These are phyloP conservation scores for Spathaspora boniae DNA, from an alignment of 805 yeast species.

Conservation along the genomic window DNA sequence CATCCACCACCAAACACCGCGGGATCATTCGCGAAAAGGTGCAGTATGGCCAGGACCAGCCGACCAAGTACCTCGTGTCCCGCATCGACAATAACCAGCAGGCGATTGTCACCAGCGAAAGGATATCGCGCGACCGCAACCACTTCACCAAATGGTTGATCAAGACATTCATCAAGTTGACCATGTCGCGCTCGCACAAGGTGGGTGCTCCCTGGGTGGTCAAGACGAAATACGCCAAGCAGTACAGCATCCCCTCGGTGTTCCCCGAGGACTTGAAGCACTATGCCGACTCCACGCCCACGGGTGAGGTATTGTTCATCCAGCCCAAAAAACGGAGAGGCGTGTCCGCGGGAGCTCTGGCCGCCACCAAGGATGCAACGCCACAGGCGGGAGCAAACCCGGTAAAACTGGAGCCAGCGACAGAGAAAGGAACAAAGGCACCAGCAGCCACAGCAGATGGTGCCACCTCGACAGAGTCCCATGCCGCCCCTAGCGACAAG, in stretches of 20 bases:
- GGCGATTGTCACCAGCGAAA: slow-evolving; percentile 66
- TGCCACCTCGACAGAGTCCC: neutral
- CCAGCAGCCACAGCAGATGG: neutral
- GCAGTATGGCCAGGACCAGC: slow-evolving; percentile 51
- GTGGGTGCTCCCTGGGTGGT: slow-evolving; percentile 97
- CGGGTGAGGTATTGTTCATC: slow-evolving; percentile 23
- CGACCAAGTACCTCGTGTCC: slow-evolving; percentile 64
- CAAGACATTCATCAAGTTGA: slow-evolving; percentile 80
- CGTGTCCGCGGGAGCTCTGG: slow-evolving; percentile 1
- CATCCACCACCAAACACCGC: slow-evolving; percentile 27
- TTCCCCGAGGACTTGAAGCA: slow-evolving; percentile 54
- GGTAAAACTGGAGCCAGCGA: too few species aligned
- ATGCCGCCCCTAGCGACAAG: neutral
- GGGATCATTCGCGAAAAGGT: slow-evolving; percentile 85
- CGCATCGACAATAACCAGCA: slow-evolving; percentile 52
- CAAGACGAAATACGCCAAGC: slow-evolving; percentile 66
- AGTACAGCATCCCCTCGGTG: slow-evolving; percentile 61
- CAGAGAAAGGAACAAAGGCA: too few species aligned
- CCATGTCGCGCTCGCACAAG: slow-evolving; percentile 73
- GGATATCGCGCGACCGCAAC: slow-evolving; percentile 78
- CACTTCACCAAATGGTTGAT: slow-evolving; percentile 87
- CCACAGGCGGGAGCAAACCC: slow-evolving; percentile 5
- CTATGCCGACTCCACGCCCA: slow-evolving; percentile 31
- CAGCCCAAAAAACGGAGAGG: slow-evolving; percentile 7
- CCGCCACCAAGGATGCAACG: neutral